A percentile compares a stretch with the other conserved stretches of the same genome.
These are phyloP conservation scores for Manihot esculenta DNA, from an alignment of 441 rosid species.

Conservation along the genomic window DNA sequence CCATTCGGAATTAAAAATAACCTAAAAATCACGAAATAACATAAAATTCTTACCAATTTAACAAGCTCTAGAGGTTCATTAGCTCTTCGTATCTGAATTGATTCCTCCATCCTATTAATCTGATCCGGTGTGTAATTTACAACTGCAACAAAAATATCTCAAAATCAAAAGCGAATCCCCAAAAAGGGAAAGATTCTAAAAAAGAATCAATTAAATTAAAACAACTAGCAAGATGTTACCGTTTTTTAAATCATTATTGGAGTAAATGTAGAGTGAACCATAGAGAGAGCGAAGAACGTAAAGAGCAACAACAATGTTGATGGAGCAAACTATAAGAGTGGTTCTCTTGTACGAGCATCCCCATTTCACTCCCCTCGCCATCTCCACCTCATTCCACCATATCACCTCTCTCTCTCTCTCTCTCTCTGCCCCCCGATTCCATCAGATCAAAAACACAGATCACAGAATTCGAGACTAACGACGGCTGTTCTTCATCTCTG, in stretches of 20 bases:
- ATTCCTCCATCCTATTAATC: slow-evolving; percentile 89
- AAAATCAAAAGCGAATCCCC: not conserved
- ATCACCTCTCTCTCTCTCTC: slow-evolving; percentile 19
- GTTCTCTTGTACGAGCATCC: slow-evolving; percentile 79
- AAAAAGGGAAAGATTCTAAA: not conserved
- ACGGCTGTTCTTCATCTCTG: not conserved
- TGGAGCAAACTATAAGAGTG: slow-evolving; percentile 71
- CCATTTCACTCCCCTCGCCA: slow-evolving; percentile 43
- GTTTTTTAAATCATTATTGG: slow-evolving; percentile 37
- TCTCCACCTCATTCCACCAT: slow-evolving; percentile 68
- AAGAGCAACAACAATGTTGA: slow-evolving; percentile 89
- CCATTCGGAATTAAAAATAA: slow-evolving; percentile 20
- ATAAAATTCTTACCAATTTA: slow-evolving; percentile 46
- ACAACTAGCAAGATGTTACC: slow-evolving; percentile 24
- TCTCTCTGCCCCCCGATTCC: not conserved
- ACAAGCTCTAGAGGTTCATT: slow-evolving; percentile 60
- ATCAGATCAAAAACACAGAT: slow-evolving; percentile 3
- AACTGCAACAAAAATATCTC: slow-evolving; percentile 35
- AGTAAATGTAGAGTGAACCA: slow-evolving; percentile 66
- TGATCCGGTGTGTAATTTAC: slow-evolving; percentile 74
- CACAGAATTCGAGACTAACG: not conserved
- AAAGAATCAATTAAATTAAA: not conserved
- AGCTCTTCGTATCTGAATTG: slow-evolving; percentile 74
- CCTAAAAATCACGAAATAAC: not conserved
- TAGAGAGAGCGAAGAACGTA: slow-evolving; percentile 84